Conservation (phyloP, 2,329 filamentous ascomycete species). For the Ceratocystiopsis sp. region DNA sequence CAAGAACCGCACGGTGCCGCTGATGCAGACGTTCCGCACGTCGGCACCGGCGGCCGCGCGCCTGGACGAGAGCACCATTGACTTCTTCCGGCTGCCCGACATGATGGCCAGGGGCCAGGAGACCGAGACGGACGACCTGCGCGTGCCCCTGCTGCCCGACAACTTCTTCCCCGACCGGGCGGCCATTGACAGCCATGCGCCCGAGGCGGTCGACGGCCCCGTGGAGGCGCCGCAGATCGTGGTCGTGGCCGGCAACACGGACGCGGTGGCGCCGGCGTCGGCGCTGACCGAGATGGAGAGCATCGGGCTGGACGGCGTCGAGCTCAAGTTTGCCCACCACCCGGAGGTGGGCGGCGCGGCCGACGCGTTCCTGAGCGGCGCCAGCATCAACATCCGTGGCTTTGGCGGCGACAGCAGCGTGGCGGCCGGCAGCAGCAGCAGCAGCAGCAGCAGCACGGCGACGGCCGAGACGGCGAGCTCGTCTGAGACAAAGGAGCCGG, state of each 20-base stretch:
- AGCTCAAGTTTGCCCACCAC: constrained; percentile 35
- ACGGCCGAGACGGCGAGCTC: constrained; percentile 1
- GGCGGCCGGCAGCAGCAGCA: neutral
- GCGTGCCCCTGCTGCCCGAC: constrained; percentile 44
- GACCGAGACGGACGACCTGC: constrained; percentile 23
- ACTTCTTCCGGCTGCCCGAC: too few species aligned
- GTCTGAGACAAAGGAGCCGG: constrained; percentile 9
- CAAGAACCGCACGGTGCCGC: constrained; percentile 29
- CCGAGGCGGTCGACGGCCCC: constrained; percentile 25
- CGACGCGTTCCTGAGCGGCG: constrained; percentile 9
- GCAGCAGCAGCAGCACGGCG: neutral
- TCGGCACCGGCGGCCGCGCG: constrained; percentile 22
- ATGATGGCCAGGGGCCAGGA: constrained; percentile 1
- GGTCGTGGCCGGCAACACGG: constrained; percentile 40
- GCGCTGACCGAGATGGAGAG: constrained; percentile 41
- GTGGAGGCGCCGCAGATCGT: constrained; percentile 28
- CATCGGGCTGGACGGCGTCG: constrained; percentile 37
- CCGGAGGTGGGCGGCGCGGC: constrained; percentile 7
- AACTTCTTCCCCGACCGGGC: constrained; percentile 31
- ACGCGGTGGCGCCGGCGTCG: constrained; percentile 27
- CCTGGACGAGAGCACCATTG: constrained; percentile 21
- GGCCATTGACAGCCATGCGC: constrained; percentile 22
- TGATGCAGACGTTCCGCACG: constrained; percentile 47
- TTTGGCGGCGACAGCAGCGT: too few species aligned
- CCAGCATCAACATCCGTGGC: too few species aligned